Evolutionary conservation across 23 red algal genomes (phyloP).

Genomic region (Gracilaria gracilis): DNA sequence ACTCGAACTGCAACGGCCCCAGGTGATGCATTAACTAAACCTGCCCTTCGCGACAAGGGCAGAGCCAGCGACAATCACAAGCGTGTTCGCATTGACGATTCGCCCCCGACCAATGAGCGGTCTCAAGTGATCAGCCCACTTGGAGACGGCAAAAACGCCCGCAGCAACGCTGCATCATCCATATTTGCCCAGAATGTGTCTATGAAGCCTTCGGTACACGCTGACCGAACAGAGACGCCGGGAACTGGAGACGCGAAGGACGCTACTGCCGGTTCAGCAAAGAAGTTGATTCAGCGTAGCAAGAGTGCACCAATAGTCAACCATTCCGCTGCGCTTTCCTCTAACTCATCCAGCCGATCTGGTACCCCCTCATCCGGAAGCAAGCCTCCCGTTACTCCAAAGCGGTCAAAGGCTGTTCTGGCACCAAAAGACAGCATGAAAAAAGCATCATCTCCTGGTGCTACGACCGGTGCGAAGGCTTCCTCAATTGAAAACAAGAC

Average conservation of each 20-base stretch:
- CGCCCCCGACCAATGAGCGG: too few species aligned
- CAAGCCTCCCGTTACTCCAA: slow-evolving; percentile 37
- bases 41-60: too few species aligned
- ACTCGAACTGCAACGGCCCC: too few species aligned
- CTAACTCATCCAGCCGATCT: slow-evolving; percentile 35
- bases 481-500: background rate
- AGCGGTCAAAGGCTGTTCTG: slow-evolving; percentile 10
- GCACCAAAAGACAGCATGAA: slow-evolving; percentile 30
- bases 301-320: slow-evolving; percentile 1
- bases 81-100: too few species aligned
- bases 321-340: background rate
- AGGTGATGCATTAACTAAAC: too few species aligned
- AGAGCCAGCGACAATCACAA: too few species aligned
- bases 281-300: background rate
- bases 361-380: slow-evolving; percentile 19
- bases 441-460: background rate
- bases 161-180: background rate
- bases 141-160: too few species aligned
- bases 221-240: background rate
- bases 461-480: background rate
- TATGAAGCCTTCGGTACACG: background rate
- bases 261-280: background rate
- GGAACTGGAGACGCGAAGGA: background rate
- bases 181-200: background rate
- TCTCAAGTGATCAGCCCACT: too few species aligned